A percentile compares a stretch with the other conserved stretches of the same genome.
phyloP scores from a whole-genome alignment of 139 green algal species.

The Micractinium sp. region DNA sequence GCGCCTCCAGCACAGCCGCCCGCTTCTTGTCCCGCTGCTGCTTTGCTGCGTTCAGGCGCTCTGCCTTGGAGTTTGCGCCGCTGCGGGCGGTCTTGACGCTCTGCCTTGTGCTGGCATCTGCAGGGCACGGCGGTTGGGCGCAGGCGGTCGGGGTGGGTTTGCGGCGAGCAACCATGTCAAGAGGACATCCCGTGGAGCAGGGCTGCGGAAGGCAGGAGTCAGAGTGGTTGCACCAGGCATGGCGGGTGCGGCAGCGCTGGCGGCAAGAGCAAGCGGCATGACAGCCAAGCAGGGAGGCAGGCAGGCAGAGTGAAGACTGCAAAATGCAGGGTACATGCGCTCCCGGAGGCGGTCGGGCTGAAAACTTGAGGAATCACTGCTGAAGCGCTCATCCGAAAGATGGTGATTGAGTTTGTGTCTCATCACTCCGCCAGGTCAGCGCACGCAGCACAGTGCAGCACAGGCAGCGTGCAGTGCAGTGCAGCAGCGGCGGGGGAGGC shows the following conservation, averaged over 20 bases:
- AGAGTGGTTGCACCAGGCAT: too few species aligned
- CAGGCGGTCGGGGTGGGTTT: background rate
- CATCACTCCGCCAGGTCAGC: conserved; percentile 17
- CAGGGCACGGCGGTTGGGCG: background rate
- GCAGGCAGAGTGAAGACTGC: background rate
- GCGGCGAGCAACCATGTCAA: too few species aligned
- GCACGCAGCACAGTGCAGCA: background rate
- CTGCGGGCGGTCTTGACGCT: conserved; percentile 6
- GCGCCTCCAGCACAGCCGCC: conserved; percentile 61
- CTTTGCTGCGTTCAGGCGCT: conserved; percentile 68
- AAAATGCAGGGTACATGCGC: background rate
- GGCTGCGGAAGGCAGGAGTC: too few species aligned
- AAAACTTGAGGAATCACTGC: conserved; percentile 9
- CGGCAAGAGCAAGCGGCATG: background rate
- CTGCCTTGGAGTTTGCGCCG: conserved; percentile 55
- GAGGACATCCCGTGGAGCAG: too few species aligned
- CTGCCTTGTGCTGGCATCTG: conserved; percentile 15
- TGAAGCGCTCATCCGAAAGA: conserved; percentile 44
- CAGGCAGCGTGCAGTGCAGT: background rate
- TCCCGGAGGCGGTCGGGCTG: background rate
- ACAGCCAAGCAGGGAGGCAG: background rate
- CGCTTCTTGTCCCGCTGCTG: conserved; percentile 73
- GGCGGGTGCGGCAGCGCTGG: too few species aligned
- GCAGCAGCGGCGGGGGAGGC: background rate
- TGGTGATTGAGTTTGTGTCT: conserved; percentile 34